Base-by-base conservation (phyloP, 2,329 filamentous ascomycete species). In the Penicillium fuscoglaucum region DNA sequence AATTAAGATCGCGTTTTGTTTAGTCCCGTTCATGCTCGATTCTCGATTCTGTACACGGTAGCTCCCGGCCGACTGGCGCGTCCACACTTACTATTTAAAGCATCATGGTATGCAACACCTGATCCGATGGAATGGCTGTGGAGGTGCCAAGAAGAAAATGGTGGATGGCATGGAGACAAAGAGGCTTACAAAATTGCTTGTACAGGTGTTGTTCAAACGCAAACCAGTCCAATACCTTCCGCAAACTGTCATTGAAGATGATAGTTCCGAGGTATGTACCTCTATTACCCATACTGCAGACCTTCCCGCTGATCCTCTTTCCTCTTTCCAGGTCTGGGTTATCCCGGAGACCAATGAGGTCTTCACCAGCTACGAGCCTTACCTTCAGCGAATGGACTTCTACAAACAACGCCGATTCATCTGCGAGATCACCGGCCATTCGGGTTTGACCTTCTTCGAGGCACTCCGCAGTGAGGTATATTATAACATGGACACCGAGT, bases 331-430 rank as follows among this genome's bases (percentile, higher is more conserved):
- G 93, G 87, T 98, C 57, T 99, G 92, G 91, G 85, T 91, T 63
- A 96, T 99, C 63, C 83, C 87, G 57, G 87, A 93, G 75, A 98
- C 95, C 15, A 90, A 90, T 44, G 95, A 99, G 78, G 82, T 97
- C 57, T 99, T 98, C 72, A 81, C 83, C 21, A 89, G 88, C 51
- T 98, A 98, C 74, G 93, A 97, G 70, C 87, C 89, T 43, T 99
- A 96, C 76, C 78, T 97, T 37, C 83, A 85, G 67, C 87, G 93
- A 59, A 88, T 93, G 83, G 93, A 97, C 74, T 97, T 96, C 72
- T 96, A 96, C 74, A 92, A 90, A 67, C 91, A 96, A 87, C 90
- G 87, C 71, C 87, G 89, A 55, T 99, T 98, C 75, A 96, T 96
- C 61, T 96, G 96, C 76, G 90, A 96, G 73, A 96, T 98, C 65